Conservation (phyloP, 176 grass and related monocot species). For the Oryza longistaminata region DNA sequence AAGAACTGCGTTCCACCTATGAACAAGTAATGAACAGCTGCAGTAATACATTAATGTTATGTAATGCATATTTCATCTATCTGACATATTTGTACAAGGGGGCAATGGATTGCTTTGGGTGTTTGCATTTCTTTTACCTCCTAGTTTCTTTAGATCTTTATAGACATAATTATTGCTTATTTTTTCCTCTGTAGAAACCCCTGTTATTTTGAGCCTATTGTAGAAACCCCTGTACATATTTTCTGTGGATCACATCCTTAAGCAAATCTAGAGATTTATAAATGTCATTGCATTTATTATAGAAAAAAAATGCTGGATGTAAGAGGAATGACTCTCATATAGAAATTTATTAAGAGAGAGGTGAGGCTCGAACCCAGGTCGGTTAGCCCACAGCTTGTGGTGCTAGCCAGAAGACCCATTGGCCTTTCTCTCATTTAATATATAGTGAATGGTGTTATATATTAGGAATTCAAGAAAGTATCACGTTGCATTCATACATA, state of each 20-base stretch:
- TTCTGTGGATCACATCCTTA: neutral
- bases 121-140: neutral
- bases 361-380: no score
- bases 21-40: neutral
- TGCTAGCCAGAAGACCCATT: no score
- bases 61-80: neutral
- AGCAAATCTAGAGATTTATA: neutral
- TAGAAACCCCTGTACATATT: neutral
- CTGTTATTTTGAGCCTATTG: no score
- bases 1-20: neutral
- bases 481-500: neutral
- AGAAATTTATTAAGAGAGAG: no score
- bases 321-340: no score
- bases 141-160: neutral
- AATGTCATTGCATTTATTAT: neutral
- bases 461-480: neutral
- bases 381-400: no score
- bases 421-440: no score
- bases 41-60: neutral
- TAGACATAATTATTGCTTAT: neutral
- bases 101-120: neutral
- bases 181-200: neutral
- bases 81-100: neutral
- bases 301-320: no score
- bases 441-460: no score